Base-by-base conservation (phyloP, 352 stramenopile species). In the Pythium volutum region DNA sequence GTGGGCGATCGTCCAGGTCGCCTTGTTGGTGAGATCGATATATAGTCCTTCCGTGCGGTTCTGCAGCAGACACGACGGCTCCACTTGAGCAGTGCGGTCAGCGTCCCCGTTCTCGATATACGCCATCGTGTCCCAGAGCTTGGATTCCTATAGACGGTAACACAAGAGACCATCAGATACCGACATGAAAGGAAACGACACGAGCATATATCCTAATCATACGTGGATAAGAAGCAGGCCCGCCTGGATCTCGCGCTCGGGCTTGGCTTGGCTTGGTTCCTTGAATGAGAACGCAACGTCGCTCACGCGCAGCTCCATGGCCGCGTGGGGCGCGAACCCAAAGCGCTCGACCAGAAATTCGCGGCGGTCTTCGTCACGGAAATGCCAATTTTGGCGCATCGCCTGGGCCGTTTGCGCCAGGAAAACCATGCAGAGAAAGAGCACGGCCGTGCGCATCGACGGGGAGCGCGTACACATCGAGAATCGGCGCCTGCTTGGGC, bases 321-420 rank as follows among this genome's bases (percentile, higher is more conserved):
- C 64, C 6, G 88, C 89, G 12, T 62, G 55, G 6, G 70, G 65
- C 9, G 77, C 70, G 42, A 97, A 96, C 38, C 88, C 90, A 61
- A 97, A 97, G 68, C 84, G 87, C 68, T 97, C 91, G 43, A 97
- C 81, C 43, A 93, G 70, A 69, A 97, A 97, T 47, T 94, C 70
- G 34, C 66, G 53, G 25, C 88, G 80, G 57, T 83, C 72, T 55
- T 97, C 91, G 22, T 69, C 47, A 20, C 67, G 58, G 49, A 96
- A 92, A 29, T 29, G 42, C 77, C 90, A 91, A 22, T 77, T 68
- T 66, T 97, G 89, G 64, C 93, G 90, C 79, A 91, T 89, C 25
- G 45, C 74, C 14, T 59, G 20, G 22, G 48, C 43, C 51, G 31
- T 50, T 53, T 62, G 43, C 14, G 47, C 34, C 60, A 58, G 22